Evolutionary conservation across 179 eudicot species (phyloP), one percentile per base, ranked within the genome.

Genomic region (Actinidia polygama): DNA sequence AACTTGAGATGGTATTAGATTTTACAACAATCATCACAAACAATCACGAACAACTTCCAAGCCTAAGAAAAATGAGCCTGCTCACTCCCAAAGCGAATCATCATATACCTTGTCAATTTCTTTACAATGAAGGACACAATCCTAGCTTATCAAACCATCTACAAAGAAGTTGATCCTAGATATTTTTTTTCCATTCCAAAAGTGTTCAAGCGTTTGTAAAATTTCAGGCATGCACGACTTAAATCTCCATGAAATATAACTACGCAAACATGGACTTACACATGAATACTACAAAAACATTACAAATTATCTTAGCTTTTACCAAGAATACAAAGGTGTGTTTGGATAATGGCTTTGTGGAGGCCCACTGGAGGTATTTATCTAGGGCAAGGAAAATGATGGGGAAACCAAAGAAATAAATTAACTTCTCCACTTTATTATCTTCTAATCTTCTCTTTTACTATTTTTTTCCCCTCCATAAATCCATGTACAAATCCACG

Each of bases 1-100:
- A 1, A 30, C 36, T 75, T 36, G 1, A 26, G 47, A 24, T 26
- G 18, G 3, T 19, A 57, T 76, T 18, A 36, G 53, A 10, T 16
- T 57, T 77, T 19, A 19, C 1, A 19, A 5, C 8, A 55, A 26
- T 49, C n/a, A 30, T 47, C 18, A 40, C 14, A 11, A 69, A 55
- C 18, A 51, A 68, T 30, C n/a, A 79, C 30, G 24, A 79, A n/a
- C 66, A 40, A 53, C 76, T 54, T 67, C 82, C 75, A 68, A 40
- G 63, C 76, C 51, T 24, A 18, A 80, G 24, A 55, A 26, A 63
- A 68, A 70, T 5, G 10, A 53, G 51, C 8, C 18, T 67, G 26
- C 54, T 19, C 54, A 3, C 15, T 12, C 51, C 21, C 67, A 24
- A 23, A 21, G 54, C 18, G 23, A 63, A 24, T 46, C 55, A 44